phyloP scores from a whole-genome alignment of 1,284 basidiomycete species.

The Moesziomyces parantarcticus region DNA sequence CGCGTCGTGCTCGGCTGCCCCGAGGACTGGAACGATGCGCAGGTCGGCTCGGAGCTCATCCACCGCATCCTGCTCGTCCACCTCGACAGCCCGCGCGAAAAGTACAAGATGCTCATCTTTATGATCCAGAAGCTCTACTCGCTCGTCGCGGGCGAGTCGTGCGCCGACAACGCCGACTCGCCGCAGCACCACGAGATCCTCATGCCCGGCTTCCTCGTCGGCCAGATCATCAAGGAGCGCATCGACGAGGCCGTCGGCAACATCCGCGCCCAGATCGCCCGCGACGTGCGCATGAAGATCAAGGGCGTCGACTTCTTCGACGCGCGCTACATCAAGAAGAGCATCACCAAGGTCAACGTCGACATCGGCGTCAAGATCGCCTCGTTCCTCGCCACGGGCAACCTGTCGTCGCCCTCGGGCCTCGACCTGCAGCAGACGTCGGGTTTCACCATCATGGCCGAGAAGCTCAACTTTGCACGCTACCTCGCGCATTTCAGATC shows the following conservation, averaged over 20 bases:
- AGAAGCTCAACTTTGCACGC: slow-evolving; percentile 98
- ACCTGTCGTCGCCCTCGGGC: slow-evolving; percentile 91
- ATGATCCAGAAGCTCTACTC: slow-evolving; percentile 98
- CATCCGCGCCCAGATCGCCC: slow-evolving; percentile 78
- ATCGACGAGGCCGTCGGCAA: slow-evolving; percentile 88
- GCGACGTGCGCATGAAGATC: slow-evolving; percentile 80
- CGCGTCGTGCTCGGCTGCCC: slow-evolving; percentile 89
- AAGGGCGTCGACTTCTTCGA: slow-evolving; percentile 83
- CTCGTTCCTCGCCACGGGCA: slow-evolving; percentile 97
- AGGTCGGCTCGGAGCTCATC: slow-evolving; percentile 85
- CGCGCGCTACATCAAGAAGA: slow-evolving; percentile 83
- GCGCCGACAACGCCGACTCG: slow-evolving; percentile 96
- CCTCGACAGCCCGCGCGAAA: slow-evolving; percentile 87
- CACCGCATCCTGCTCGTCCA: slow-evolving; percentile 91
- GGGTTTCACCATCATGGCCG: slow-evolving; percentile 97
- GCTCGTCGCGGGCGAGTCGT: slow-evolving; percentile 88
- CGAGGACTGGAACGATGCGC: slow-evolving; percentile 89
- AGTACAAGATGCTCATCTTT: slow-evolving; percentile 95
- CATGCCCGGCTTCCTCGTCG: slow-evolving; percentile 90
- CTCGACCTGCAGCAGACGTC: slow-evolving; percentile 96
- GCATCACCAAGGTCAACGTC: slow-evolving; percentile 82
- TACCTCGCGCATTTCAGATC: slow-evolving; percentile 99
- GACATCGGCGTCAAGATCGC: slow-evolving; percentile 90
- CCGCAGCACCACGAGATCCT: slow-evolving; percentile 98
- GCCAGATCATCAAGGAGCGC: slow-evolving; percentile 98